These are phyloP conservation scores for Phaseolus lunatus DNA, from an alignment of 306 rosid species.

Conservation along the genomic window DNA sequence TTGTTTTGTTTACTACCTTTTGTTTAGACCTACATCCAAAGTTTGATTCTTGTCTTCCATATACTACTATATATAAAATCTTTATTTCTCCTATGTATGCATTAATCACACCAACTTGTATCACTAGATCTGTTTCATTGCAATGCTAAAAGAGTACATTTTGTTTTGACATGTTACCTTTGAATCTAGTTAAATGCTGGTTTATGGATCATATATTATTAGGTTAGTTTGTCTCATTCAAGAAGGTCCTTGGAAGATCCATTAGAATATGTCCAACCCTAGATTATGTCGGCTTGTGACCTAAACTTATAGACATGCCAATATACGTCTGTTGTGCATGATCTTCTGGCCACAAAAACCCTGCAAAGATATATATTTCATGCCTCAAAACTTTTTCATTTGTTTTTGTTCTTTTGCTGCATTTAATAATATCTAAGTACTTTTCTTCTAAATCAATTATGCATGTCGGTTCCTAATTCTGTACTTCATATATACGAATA, in stretches of 20 bases:
- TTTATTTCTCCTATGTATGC: no score
- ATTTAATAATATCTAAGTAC: background rate
- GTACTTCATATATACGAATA: conserved; percentile 12
- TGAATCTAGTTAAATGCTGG: background rate
- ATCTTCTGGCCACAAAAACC: conserved; percentile 17
- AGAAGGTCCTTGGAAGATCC: conserved; percentile 29
- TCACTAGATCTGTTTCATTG: no score
- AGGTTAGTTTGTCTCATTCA: background rate
- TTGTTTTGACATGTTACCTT: conserved; percentile 1
- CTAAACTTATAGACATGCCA: background rate
- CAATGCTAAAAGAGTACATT: background rate
- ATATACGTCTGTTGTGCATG: background rate
- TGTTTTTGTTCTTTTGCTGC: conserved; percentile 11
- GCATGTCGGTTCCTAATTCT: conserved; percentile 44
- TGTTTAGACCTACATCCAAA: no score
- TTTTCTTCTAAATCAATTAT: background rate
- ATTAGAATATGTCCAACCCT: conserved; percentile 19
- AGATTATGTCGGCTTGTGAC: conserved; percentile 12
- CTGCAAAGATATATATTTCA: conserved; percentile 16
- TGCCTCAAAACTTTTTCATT: background rate
- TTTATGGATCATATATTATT: background rate
- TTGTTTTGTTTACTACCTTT: no score
- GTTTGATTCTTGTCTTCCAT: no score
- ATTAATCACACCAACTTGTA: no score
- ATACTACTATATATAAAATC: no score